A percentile compares a stretch with the other conserved stretches of the same genome.
Conservation (phyloP, 805 yeast species). For the Ogataea kodamae region DNA sequence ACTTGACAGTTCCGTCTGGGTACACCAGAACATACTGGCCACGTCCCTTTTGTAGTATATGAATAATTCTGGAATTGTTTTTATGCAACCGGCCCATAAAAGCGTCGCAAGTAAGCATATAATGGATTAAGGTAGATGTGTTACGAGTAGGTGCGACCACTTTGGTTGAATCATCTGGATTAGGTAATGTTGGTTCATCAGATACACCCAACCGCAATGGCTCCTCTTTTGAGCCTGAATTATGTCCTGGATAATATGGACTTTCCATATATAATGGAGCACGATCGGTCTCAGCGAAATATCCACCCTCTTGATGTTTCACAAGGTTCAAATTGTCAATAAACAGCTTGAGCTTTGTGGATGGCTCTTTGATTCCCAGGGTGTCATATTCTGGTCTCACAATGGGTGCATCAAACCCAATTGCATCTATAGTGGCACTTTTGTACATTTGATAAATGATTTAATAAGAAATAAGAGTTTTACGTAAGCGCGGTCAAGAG, state of each 20-base stretch:
- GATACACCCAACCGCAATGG: constrained; percentile 13
- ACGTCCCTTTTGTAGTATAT: constrained; percentile 51
- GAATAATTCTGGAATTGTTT: constrained; percentile 51
- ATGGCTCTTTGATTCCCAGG: constrained; percentile 16
- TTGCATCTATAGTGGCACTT: constrained; percentile 27
- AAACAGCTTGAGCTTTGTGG: constrained; percentile 27
- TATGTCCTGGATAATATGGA: constrained; percentile 36
- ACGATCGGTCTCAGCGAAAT: constrained; percentile 54
- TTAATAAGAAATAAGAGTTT: background rate
- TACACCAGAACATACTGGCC: constrained; percentile 53
- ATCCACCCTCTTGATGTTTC: constrained; percentile 56
- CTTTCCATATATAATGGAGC: constrained; percentile 41
- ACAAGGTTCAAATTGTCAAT: constrained; percentile 36
- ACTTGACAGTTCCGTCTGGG: constrained; percentile 47
- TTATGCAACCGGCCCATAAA: constrained; percentile 51
- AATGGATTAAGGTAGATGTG: constrained; percentile 51
- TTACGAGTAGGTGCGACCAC: constrained; percentile 33
- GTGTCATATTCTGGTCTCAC: constrained; percentile 23
- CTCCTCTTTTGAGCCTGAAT: constrained; percentile 18
- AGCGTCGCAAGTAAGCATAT: constrained; percentile 47
- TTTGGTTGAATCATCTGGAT: constrained; percentile 17
- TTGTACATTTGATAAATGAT: constrained; percentile 5
- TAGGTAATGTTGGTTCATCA: constrained; percentile 13
- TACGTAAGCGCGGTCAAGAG: constrained; percentile 19
- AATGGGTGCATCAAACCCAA: constrained; percentile 15